Base-by-base conservation (phyloP, 2,329 filamentous ascomycete genomes). In the Beauveria sp. region DNA sequence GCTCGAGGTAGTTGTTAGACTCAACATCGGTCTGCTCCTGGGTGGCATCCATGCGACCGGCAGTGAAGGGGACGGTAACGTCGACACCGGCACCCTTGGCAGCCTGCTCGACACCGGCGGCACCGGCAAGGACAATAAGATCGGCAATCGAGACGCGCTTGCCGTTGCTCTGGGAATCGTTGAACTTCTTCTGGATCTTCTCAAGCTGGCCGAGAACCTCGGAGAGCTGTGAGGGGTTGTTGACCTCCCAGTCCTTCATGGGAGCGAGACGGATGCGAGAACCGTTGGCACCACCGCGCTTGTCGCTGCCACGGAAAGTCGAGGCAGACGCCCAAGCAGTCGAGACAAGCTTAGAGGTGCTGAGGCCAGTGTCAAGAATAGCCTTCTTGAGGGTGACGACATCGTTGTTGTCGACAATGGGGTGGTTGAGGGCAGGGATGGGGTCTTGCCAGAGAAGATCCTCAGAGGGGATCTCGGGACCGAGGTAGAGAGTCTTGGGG, bases 221-320 rank as follows among this genome's bases (percentile, higher is more conserved):
- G 61, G 76, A 75, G 46, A 92, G 78, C 74, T 88, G 83, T 1
- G 79, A 68, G 31, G 88, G 88, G 79, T 90, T 89, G 83, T 93
- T 93, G 71, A 86, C 82, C 69, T 84, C 75, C 89, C 89, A 93
- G 73, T 84, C 78, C 68, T 85, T 85, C 77, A 89, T 86, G 26
- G 89, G 89, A 64, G 81, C 78, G 12, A 93, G 87, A 40, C 88
- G 86, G 69, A 93, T 90, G 68, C 89, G 89, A 16, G 84, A 89
- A 68, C 89, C 89, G 69, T 93, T 93, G 75, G 89, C 89, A 70
- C 89, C 89, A 67, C 89, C 89, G 66, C 89, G 89, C 84, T 92
- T 92, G 79, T 93, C 89, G 67, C 85, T 83, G 67, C 85, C 83
- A 64, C 88, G 88, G 85, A 88, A 91, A 34, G 86, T 87, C 2